Percentiles rank a stretch among this genome's conserved stretches.
Evolutionary conservation across 2,329 filamentous ascomycete species (phyloP).

Genomic region (Aspergillus persii): DNA sequence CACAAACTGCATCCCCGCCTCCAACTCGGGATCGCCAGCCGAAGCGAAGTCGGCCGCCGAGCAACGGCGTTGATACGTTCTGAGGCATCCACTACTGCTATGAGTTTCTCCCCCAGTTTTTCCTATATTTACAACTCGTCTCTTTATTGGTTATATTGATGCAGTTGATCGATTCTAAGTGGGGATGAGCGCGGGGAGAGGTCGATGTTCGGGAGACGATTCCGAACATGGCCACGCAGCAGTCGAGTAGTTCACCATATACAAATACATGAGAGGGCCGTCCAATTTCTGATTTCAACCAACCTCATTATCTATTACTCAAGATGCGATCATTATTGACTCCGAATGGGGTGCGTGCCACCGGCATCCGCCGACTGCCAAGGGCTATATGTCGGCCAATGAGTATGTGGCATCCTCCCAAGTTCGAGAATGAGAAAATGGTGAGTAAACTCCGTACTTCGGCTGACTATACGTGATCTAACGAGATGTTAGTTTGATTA

Average conservation of each 20-base stretch:
- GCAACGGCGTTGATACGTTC: background rate
- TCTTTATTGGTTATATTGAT: background rate
- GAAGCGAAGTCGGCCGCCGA: background rate
- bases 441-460: constrained; percentile 5
- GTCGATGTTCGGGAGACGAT: background rate
- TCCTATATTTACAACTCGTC: background rate
- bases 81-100: no score
- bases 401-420: constrained; percentile 18
- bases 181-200: background rate
- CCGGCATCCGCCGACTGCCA: background rate
- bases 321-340: constrained; percentile 1
- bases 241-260: background rate
- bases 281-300: background rate
- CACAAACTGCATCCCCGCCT: background rate
- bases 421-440: constrained; percentile 27
- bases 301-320: background rate
- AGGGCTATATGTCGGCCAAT: background rate
- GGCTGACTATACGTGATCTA: background rate
- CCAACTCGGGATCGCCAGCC: constrained; percentile 10
- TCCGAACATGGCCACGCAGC: background rate
- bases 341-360: background rate
- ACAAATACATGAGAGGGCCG: background rate
- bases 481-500: constrained; percentile 19
- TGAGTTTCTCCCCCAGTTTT: background rate
- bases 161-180: background rate